phyloP scores from a whole-genome alignment of 129 eudicot genomes.

The Apium graveolens region DNA sequence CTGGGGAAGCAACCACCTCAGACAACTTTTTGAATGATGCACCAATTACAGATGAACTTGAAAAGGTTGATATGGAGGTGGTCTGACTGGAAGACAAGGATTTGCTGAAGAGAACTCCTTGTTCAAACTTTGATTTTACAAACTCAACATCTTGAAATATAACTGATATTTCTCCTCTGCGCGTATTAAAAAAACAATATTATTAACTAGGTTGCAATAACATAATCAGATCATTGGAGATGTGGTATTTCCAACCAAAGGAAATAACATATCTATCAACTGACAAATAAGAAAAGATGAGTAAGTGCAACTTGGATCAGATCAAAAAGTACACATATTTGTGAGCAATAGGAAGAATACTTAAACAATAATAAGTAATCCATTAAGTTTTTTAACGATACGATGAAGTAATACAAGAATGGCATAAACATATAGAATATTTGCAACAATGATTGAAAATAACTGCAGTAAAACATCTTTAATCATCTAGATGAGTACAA shows the following conservation, averaged over 20 bases:
- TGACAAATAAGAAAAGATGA: neutral
- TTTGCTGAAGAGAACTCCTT: conserved; percentile 38
- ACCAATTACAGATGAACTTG: conserved; percentile 32
- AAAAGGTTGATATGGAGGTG: conserved; percentile 34
- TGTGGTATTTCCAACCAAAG: neutral
- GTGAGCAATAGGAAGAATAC: neutral
- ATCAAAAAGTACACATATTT: neutral
- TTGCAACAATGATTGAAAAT: neutral
- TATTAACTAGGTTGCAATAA: no score
- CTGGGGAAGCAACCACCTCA: conserved; percentile 14
- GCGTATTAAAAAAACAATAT: neutral
- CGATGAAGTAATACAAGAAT: neutral
- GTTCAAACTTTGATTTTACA: conserved; percentile 61
- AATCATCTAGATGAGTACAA: neutral
- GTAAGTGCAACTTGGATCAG: no score
- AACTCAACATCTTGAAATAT: conserved; percentile 66
- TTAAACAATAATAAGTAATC: neutral
- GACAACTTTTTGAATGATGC: conserved; percentile 15
- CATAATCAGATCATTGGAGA: no score
- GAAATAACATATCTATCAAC: neutral
- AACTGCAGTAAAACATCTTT: neutral
- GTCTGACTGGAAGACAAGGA: conserved; percentile 47
- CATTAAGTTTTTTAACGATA: neutral
- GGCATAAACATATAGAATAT: neutral
- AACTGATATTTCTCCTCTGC: conserved; percentile 88